A percentile compares a stretch with the other conserved stretches of the same genome.
Conservation (phyloP, 192 early-diverging fungal species). For the Backusella circina region DNA sequence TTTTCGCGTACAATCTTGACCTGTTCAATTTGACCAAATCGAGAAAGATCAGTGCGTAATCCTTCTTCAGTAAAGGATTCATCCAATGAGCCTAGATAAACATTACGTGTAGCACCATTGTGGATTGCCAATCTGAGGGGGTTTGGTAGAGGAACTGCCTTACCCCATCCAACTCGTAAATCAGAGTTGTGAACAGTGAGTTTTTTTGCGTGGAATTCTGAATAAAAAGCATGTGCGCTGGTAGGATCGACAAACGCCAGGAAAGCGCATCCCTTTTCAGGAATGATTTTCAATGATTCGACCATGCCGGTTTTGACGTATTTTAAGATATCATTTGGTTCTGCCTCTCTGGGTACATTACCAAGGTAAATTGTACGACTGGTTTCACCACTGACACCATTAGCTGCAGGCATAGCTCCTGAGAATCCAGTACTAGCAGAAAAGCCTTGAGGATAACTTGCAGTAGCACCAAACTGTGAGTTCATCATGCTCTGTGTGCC, state of each 20-base stretch:
- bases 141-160: slow-evolving; percentile 43
- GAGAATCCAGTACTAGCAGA: not conserved
- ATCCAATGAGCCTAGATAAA: slow-evolving; percentile 73
- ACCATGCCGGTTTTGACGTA: slow-evolving; percentile 65
- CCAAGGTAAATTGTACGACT: slow-evolving; percentile 83
- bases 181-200: slow-evolving; percentile 53
- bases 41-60: slow-evolving; percentile 49
- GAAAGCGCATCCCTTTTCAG: slow-evolving; percentile 79
- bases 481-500: slow-evolving; percentile 6
- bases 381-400: slow-evolving; percentile 14
- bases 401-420: not conserved
- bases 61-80: slow-evolving; percentile 49
- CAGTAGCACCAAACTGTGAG: not conserved
- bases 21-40: slow-evolving; percentile 71
- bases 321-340: slow-evolving; percentile 64
- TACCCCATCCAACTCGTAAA: slow-evolving; percentile 78
- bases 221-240: slow-evolving; percentile 57
- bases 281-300: slow-evolving; percentile 63
- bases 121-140: slow-evolving; percentile 54
- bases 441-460: not conserved
- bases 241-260: slow-evolving; percentile 70
- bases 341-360: slow-evolving; percentile 55
- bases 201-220: slow-evolving; percentile 43
- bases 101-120: slow-evolving; percentile 71
- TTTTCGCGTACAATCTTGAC: slow-evolving; percentile 71